Evolutionary conservation across 2,329 filamentous ascomycete genomes (phyloP), one percentile per base, ranked within the genome.

Genomic region (Aspergillus quadricinctus): DNA sequence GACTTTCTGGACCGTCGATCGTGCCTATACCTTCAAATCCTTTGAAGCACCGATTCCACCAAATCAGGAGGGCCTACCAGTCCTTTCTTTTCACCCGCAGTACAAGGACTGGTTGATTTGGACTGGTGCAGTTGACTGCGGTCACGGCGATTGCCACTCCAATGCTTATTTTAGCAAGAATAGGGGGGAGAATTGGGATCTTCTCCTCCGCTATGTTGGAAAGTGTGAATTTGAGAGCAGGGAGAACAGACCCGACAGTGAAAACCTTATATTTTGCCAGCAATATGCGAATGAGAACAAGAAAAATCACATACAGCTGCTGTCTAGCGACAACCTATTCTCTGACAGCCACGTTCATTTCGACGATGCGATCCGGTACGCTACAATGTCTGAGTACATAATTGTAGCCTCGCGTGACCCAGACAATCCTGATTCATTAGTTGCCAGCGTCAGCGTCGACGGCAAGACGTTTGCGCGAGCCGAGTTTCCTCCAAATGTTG

Each of bases 311-410:
- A 76, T 88, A 49, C 83, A 88, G 62, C 82, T 99, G 29, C 73
- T 92, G 17, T 88, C 88, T 43, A 96, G 88, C 71, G 81, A 90
- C 46, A 86, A 95, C 66, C 91, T 88, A 75, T 95, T 95, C 67
- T 76, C 78, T 11, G 82, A 87, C 52, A 81, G 85, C 60, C 82
- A 86, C 64, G 78, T 84, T 23, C 81, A 85, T 57, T 86, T 88
- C 69, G 80, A 83, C 25, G 83, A 92, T 57, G 88, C 96, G 45
- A 85, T 88, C 64, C 88, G 88, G 64, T 97, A 96, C 73, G 93
- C 92, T 2, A 95, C 89, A 4, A 97, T 97, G 93, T 88, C 89
- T 41, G 94, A 99, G 71, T 99, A 96, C 72, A 94, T 99, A 67
- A 85, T 99, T 41, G 88, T 96, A 50, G 92, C 92, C 1, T 87